Evolutionary conservation across 2,329 filamentous ascomycete species (phyloP), one percentile per base, ranked within the genome.

Genomic region (Coleophoma cylindrospora): DNA sequence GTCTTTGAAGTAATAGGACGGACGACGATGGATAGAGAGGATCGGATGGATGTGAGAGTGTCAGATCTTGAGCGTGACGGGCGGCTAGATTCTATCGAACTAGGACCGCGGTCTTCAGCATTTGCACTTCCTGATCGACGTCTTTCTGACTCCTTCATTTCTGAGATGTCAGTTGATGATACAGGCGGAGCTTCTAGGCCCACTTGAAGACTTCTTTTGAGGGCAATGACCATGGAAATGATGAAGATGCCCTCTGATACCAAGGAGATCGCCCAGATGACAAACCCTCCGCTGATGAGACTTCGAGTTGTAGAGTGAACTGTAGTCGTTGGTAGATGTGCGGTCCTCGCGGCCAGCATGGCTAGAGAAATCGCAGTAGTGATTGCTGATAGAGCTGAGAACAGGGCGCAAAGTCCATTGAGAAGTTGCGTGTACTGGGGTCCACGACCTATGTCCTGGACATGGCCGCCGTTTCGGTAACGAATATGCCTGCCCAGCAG

Each of bases 1-100:
- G 77, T 80, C 62, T 70, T 79, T 37, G 81, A 84, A 2, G 75
- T 74, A 41, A 78, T 75, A 6, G 82, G 80, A 5, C 78, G 76
- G 13, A 81, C 68, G 17, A 67, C 68, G 36, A 73, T 66, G 3
- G 73, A 75, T 19, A 79, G 54, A 1, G 75, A 78, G 4, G 71
- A 72, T 14, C 74, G 71, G 44, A 78, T 64, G 2, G 76, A 79
- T 54, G 65, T 70, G 57, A 75, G 66, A 2, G 73, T 71, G 59
- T 77, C 67, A 37, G 74, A 62, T 50, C 70, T 60, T 48, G 77
- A 72, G 57, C 70, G 62, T 55, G 74, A 68, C 56, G 68, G 65
- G 41, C 71, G 72, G 1, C 77, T 76, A 4, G 57, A 62, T 14
- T 60, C 61, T 34, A 57, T 49, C 0, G 60, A 61, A 33, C 47